Base-by-base conservation (phyloP, 805 yeast genomes). In the Wickerhamomyces chaumierensis region DNA sequence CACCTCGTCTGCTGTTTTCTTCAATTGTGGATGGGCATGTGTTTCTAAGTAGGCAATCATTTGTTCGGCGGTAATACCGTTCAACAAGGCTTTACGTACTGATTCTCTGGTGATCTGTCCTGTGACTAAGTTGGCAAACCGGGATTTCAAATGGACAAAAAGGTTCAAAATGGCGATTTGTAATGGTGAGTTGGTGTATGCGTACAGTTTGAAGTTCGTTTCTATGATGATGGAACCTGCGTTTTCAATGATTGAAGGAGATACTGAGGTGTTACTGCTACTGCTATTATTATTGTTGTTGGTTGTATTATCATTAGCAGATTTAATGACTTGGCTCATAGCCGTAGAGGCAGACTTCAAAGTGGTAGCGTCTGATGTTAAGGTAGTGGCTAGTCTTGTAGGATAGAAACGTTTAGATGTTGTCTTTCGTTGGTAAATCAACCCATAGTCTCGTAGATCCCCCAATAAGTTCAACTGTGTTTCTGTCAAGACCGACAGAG, bases 11-110 rank as follows among this genome's bases (percentile, higher is more conserved):
- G 90, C 92, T 32, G 73, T 53, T 37, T 80, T 68, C 39, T 76
- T 63, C 92, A 90, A 82, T 55, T 87, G 95, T 2, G 94, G 83
- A 61, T 90, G 97, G 0, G 96, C 95, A 64, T 92, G 96, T 0
- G 87, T 73, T 45, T 85, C 87, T 34, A 92, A 60, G 55, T 90
- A 92, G 46, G 85, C 75, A 43, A 92, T 81, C 48, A 92, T 84
- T 56, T 92, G 98, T 31, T 87, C 96, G 0, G 97, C 90, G 0
- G 96, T 83, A 49, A 92, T 92, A 21, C 98, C 98, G 49, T 82
- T 85, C 33, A 66, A 56, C 31, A 92, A 61, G 0, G 98, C 98
- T 39, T 72, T 66, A 42, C 97, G 68, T 17, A 92, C 79, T 1
- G 95, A 84, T 50, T 90, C 96, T 57, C 97, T 74, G 5, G 96